Evolutionary conservation across 2,329 filamentous ascomycete species (phyloP).

Genomic region (Arthrobotrys pseudoclavata): DNA sequence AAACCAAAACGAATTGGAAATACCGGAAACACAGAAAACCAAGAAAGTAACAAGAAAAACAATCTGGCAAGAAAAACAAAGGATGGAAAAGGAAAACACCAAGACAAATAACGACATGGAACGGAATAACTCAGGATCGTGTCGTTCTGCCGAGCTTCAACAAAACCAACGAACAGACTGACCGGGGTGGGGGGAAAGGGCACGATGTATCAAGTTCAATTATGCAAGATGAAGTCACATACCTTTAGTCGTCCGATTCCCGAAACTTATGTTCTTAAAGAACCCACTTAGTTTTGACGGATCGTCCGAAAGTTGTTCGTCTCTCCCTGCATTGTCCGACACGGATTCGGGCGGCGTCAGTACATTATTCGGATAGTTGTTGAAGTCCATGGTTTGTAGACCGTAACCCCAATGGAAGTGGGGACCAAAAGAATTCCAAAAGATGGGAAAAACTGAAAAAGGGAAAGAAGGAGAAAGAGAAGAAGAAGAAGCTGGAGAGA

Average conservation of each 20-base stretch:
- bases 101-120: background rate
- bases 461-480: background rate
- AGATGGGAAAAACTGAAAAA: conserved; percentile 1
- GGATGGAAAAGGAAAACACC: conserved; percentile 11
- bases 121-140: conserved; percentile 17
- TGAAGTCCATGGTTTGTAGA: conserved; percentile 43
- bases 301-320: conserved; percentile 40
- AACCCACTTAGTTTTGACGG: conserved; percentile 58
- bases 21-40: background rate
- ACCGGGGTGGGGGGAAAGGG: background rate
- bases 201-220: conserved; percentile 17
- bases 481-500: background rate
- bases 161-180: background rate
- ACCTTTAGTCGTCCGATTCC: conserved; percentile 59
- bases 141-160: conserved; percentile 35
- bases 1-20: conserved; percentile 24
- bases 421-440: conserved; percentile 3
- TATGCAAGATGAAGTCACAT: conserved; percentile 58
- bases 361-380: conserved; percentile 38
- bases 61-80: conserved; percentile 12
- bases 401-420: background rate
- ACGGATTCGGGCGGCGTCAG: conserved; percentile 59
- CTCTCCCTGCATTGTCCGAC: conserved; percentile 46
- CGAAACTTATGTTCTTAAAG: conserved; percentile 60
- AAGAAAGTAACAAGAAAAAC: conserved; percentile 6